These are phyloP conservation scores for Anthoceros angustus DNA, from an alignment of 225 moss, liverwort and hornwort genomes.

Conservation along the genomic window DNA sequence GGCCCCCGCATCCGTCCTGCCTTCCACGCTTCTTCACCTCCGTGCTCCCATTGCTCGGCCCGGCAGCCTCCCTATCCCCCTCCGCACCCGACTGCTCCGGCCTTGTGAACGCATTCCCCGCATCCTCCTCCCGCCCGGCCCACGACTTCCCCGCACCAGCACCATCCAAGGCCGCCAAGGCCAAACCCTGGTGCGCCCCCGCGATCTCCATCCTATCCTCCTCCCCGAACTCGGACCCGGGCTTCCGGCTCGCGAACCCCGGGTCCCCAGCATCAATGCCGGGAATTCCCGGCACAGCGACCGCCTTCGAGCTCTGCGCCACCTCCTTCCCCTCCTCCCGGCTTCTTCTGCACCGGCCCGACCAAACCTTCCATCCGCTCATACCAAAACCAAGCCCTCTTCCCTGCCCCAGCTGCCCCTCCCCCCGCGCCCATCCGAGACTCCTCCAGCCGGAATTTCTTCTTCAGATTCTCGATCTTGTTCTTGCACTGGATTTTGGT, in stretches of 20 bases:
- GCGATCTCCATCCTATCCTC: neutral
- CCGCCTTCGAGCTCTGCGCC: conserved; percentile 10
- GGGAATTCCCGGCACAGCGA: conserved; percentile 19
- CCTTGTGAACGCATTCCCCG: neutral
- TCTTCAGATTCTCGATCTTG: conserved; percentile 19
- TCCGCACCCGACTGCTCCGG: neutral
- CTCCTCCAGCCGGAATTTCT: conserved; percentile 1
- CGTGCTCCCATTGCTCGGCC: neutral
- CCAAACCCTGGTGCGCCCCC: neutral
- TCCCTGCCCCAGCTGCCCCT: neutral
- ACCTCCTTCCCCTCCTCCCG: conserved; percentile 6
- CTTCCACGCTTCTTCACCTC: neutral
- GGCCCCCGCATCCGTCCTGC: neutral
- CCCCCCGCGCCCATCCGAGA: neutral
- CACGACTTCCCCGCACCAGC: neutral
- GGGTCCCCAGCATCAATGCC: conserved; percentile 21
- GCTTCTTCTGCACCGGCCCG: conserved; percentile 9
- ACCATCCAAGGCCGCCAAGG: neutral
- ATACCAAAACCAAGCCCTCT: neutral
- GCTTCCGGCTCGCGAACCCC: neutral
- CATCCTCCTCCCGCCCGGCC: neutral
- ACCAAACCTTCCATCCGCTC: conserved; percentile 15
- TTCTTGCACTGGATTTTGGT: conserved; percentile 19
- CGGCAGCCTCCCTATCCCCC: neutral
- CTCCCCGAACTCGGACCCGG: neutral